Evolutionary conservation across 2,329 filamentous ascomycete genomes (phyloP).

Genomic region (Botrytis fragariae): DNA sequence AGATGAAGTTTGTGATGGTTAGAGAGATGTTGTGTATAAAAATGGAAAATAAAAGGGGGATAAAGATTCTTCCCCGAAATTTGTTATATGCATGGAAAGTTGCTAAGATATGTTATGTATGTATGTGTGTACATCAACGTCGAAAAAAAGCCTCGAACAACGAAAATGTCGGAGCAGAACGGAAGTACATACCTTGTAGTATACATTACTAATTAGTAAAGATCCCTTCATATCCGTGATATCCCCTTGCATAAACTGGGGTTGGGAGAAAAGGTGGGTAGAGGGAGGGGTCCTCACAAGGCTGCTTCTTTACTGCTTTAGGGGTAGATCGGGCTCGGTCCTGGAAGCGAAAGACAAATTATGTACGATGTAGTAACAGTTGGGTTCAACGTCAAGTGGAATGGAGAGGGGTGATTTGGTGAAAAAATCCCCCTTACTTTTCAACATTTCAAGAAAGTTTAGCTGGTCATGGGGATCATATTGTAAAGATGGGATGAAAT

Average conservation of each 20-base stretch:
- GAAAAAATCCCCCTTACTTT: background rate
- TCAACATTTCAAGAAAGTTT: background rate
- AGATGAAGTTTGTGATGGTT: background rate
- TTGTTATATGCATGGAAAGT: background rate
- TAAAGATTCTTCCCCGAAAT: background rate
- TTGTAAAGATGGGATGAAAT: background rate
- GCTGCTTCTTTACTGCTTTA: background rate
- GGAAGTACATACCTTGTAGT: background rate
- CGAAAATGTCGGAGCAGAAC: background rate
- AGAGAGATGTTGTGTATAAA: background rate
- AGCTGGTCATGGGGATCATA: background rate
- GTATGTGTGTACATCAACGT: background rate
- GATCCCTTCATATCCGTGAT: background rate
- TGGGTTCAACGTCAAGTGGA: background rate
- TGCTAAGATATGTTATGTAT: background rate
- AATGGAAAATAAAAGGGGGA: background rate
- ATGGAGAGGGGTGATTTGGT: background rate
- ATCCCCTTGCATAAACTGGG: slow-evolving; percentile 5
- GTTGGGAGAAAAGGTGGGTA: background rate
- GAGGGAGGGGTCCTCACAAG: background rate
- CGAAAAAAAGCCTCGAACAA: background rate
- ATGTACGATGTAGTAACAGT: background rate
- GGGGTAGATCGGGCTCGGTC: background rate
- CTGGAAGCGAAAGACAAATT: background rate
- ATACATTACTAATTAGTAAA: background rate